These are phyloP conservation scores for Nothophytophthora sp. DNA, from an alignment of 352 stramenopile species.

Conservation along the genomic window DNA sequence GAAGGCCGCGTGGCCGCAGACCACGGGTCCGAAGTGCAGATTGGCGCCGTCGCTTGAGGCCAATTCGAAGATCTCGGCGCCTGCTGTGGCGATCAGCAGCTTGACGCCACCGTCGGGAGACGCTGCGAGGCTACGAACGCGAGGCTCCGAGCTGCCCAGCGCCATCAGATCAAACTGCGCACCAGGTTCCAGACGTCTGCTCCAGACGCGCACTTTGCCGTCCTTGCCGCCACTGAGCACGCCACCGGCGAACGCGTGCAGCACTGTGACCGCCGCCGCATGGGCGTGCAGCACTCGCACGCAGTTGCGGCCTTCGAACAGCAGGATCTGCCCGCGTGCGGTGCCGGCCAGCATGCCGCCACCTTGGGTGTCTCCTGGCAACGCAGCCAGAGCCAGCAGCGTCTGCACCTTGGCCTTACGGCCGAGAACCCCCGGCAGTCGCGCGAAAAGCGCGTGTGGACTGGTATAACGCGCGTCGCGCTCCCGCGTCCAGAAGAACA, in stretches of 20 bases:
- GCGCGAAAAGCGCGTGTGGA: slow-evolving; percentile 45
- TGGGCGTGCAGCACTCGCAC: slow-evolving; percentile 71
- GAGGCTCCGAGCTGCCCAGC: slow-evolving; percentile 54
- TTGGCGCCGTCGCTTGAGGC: slow-evolving; percentile 76
- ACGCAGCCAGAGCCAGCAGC: slow-evolving; percentile 49
- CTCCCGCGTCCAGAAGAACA: slow-evolving; percentile 79
- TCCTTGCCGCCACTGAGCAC: slow-evolving; percentile 71
- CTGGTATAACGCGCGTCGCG: slow-evolving; percentile 56
- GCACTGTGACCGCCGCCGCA: slow-evolving; percentile 53
- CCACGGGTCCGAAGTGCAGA: slow-evolving; percentile 75
- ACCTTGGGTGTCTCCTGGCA: slow-evolving; percentile 42
- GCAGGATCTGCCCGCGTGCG: slow-evolving; percentile 68
- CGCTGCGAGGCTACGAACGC: slow-evolving; percentile 58
- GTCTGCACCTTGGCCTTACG: slow-evolving; percentile 74
- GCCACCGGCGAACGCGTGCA: slow-evolving; percentile 56
- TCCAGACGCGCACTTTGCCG: slow-evolving; percentile 79
- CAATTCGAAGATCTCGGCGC: slow-evolving; percentile 90
- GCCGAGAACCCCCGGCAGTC: slow-evolving; percentile 57
- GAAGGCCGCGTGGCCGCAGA: slow-evolving; percentile 78
- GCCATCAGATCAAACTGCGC: slow-evolving; percentile 76
- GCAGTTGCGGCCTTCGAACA: slow-evolving; percentile 84
- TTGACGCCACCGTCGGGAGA: slow-evolving; percentile 74
- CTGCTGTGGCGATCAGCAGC: slow-evolving; percentile 85
- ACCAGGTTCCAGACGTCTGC: slow-evolving; percentile 69
- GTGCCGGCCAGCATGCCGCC: slow-evolving; percentile 66